Evolutionary conservation across 2,329 filamentous ascomycete genomes (phyloP), one percentile per base, ranked within the genome.

Genomic region (Sporothrix pseudoabietina): DNA sequence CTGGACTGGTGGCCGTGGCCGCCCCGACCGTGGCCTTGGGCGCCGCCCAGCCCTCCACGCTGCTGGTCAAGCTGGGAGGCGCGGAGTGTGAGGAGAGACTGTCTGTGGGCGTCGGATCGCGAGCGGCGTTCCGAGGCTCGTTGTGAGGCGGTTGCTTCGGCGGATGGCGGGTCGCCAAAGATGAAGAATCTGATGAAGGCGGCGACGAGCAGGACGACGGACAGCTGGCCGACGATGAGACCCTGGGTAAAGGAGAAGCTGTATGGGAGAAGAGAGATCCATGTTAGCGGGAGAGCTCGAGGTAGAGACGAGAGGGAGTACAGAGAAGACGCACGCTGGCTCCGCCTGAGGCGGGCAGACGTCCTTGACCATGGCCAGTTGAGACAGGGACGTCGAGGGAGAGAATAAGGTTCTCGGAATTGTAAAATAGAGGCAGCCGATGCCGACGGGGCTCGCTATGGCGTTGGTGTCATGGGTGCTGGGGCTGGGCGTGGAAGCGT

Each of bases 151-250:
- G 92, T 93, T 72, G 91, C 90, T 76, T 97, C 94, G 75, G 94
- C 87, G 1, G 92, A 94, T 0, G 94, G 94, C 5, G 94, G 90
- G 80, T 98, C 96, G 78, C 96, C 96, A 80, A 99, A 98, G 80
- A 99, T 98, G 88, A 99, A 99, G 88, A 98, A 99, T 81, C 97
- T 97, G 82, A 99, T 98, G 83, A 99, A 98, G 77, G 92, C 93
- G 76, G 94, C 94, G 75, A 99, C 89, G 54, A 99, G 87, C 32
- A 98, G 85, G 16, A 97, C 93, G 63, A 99, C 92, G 1, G 94
- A 97, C 70, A 99, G 87, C 82, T 99, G 96, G 69, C 96, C 96
- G 44, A 98, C 87, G 68, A 99, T 89, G 77, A 99, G 91, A 39
- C 96, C 96, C 81, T 97, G 94, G 0, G 94, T 97, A 82, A 98